These are phyloP conservation scores for Colletotrichum sp. DNA, from an alignment of 2,329 filamentous ascomycete genomes.

Conservation along the genomic window DNA sequence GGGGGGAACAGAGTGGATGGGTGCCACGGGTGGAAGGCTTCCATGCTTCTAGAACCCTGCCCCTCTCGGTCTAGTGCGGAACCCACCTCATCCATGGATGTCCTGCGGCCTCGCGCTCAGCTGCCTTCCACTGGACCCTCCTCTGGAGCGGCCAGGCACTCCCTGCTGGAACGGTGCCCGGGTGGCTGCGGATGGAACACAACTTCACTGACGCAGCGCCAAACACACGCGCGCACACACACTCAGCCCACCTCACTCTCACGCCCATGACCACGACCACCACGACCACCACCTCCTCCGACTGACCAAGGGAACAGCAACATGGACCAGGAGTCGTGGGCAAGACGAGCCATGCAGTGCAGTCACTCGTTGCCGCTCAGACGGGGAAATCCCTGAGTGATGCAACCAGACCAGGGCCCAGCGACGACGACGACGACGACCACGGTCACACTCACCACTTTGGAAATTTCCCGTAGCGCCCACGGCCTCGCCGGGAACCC, in stretches of 20 bases:
- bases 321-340: background rate
- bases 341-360: background rate
- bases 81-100: background rate
- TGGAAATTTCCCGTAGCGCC: background rate
- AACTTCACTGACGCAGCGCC: background rate
- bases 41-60: conserved; percentile 17
- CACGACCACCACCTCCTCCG: background rate
- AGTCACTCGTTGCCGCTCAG: background rate
- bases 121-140: background rate
- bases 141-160: background rate
- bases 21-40: background rate
- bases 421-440: background rate
- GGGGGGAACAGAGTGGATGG: background rate
- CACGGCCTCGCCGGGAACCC: conserved; percentile 11
- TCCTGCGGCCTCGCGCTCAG: background rate
- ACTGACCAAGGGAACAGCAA: background rate
- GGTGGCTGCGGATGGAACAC: background rate
- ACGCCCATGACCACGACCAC: too few species aligned
- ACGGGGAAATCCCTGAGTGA: background rate
- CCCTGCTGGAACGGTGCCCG: background rate
- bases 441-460: background rate
- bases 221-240: background rate
- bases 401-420: background rate
- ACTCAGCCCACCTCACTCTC: background rate
- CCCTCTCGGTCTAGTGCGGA: background rate